phyloP scores from a whole-genome alignment of 257 asterid species.

The Verbascum thapsus region DNA sequence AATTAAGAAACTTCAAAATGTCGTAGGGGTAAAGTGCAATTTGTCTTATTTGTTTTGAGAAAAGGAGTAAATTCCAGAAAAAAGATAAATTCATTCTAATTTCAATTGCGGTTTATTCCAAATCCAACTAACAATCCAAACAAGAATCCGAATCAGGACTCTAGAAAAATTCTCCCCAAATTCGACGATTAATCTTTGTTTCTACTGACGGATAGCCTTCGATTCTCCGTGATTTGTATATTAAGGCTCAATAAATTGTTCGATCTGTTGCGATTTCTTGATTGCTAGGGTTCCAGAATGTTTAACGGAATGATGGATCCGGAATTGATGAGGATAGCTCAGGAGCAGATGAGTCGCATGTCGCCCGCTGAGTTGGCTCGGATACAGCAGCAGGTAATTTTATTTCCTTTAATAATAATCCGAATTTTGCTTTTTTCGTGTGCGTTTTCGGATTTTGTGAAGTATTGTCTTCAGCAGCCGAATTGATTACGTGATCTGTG shows the following conservation, averaged over 20 bases:
- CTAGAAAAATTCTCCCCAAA: neutral
- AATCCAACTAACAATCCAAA: neutral
- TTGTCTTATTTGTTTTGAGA: too few relatives aligned
- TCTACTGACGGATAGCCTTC: neutral
- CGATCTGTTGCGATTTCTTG: slow-evolving; percentile 24
- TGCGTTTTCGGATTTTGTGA: slow-evolving; percentile 1
- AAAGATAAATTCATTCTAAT: neutral
- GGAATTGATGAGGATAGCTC: slow-evolving; percentile 85
- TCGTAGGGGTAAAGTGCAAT: too few relatives aligned
- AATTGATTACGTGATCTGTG: neutral
- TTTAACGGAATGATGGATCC: slow-evolving; percentile 97
- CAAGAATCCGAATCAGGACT: neutral
- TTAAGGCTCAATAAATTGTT: too few relatives aligned
- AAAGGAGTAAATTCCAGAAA: too few relatives aligned
- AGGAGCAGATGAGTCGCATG: slow-evolving; percentile 99
- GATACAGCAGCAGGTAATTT: slow-evolving; percentile 92
- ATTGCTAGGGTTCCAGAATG: slow-evolving; percentile 44
- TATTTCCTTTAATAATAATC: neutral
- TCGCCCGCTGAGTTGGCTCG: slow-evolving; percentile 91
- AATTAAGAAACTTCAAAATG: too few relatives aligned
- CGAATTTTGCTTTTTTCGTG: neutral
- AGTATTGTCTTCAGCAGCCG: slow-evolving; percentile 13
- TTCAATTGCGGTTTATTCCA: neutral
- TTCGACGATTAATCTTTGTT: slow-evolving; percentile 23
- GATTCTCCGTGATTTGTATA: neutral